Conservation (phyloP, 2,329 filamentous ascomycete genomes). For the Penicillium freii region DNA sequence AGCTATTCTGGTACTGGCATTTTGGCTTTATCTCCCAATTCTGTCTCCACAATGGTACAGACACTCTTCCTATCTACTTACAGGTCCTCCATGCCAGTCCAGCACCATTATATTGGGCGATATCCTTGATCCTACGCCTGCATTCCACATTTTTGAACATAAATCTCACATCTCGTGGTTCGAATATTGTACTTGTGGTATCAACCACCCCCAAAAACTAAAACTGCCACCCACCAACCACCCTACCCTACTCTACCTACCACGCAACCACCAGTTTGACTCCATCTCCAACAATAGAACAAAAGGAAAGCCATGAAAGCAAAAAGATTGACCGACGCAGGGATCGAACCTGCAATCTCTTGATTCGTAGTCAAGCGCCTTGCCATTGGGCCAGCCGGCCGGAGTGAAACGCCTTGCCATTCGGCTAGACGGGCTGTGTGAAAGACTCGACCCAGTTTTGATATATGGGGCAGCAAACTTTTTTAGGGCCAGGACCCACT, state of each 20-base stretch:
- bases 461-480: not conserved
- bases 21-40: not conserved
- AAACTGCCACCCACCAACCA: not conserved
- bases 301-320: not conserved
- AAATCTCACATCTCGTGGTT: not conserved
- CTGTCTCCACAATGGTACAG: not conserved
- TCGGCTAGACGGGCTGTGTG: slow-evolving; percentile 40
- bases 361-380: slow-evolving; percentile 55
- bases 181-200: not conserved
- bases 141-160: not conserved
- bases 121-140: not conserved
- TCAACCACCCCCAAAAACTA: not conserved
- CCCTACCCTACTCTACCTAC: too few species aligned
- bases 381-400: slow-evolving; percentile 49
- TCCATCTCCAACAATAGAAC: not conserved
- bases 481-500: slow-evolving; percentile 3
- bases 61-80: not conserved
- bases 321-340: slow-evolving; percentile 39
- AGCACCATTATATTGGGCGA: not conserved
- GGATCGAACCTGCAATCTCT: slow-evolving; percentile 52
- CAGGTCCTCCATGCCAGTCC: not conserved
- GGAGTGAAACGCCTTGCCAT: slow-evolving; percentile 29
- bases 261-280: not conserved
- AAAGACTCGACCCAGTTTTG: not conserved
- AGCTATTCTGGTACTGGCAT: not conserved